Conservation (phyloP, 345 rosid species). For the Physaria fendleri region DNA sequence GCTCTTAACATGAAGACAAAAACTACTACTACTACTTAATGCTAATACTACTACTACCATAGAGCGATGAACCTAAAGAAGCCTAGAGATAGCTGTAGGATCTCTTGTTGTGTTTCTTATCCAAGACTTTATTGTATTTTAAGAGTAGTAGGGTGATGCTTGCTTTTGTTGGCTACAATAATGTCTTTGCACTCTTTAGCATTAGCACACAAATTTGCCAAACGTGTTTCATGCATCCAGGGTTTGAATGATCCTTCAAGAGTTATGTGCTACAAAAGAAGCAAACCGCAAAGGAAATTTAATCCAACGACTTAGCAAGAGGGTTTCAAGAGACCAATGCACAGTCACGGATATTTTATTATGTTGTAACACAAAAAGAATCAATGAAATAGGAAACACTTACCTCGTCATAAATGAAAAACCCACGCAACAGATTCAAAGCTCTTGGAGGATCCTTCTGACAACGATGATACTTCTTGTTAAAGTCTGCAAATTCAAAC, state of each 20-base stretch:
- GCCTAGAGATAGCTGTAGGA: not conserved
- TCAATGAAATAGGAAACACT: constrained; percentile 21
- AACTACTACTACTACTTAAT: constrained; percentile 2
- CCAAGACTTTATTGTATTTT: not conserved
- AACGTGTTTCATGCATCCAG: constrained; percentile 39
- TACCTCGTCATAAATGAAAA: constrained; percentile 66
- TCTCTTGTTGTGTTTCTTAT: constrained; percentile 6
- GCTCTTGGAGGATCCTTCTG: constrained; percentile 22
- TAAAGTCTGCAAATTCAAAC: constrained; percentile 45
- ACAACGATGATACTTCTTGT: constrained; percentile 7
- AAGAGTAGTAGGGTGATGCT: not conserved
- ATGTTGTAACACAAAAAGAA: not conserved
- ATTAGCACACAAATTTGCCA: constrained; percentile 1
- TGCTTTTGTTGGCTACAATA: not conserved
- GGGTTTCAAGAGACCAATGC: not conserved
- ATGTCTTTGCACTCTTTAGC: not conserved
- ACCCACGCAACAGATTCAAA: constrained; percentile 67
- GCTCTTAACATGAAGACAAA: not conserved
- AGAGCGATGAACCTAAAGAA: not conserved
- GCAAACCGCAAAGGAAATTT: constrained; percentile 4
- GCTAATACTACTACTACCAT: not conserved
- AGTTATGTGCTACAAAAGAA: constrained; percentile 36
- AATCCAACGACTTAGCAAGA: not conserved
- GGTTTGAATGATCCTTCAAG: constrained; percentile 50
- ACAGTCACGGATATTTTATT: not conserved